Evolutionary conservation across 225 moss, liverwort and hornwort genomes (phyloP).

Genomic region (Rhytidiadelphus loreus): DNA sequence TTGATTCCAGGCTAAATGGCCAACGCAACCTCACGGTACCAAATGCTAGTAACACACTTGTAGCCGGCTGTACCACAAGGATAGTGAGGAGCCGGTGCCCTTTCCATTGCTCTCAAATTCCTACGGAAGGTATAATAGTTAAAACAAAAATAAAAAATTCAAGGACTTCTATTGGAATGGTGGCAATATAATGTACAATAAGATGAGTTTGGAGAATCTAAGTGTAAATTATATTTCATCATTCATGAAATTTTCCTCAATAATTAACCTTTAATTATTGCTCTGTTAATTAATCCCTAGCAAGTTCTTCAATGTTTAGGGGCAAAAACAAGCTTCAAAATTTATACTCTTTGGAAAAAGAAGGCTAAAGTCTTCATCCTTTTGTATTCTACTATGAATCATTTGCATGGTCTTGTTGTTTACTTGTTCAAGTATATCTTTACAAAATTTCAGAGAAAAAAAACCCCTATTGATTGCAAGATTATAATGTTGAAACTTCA

Average conservation of each 20-base stretch:
- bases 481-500: background rate
- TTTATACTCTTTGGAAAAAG: background rate
- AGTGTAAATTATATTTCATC: background rate
- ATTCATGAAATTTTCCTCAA: too few relatives aligned
- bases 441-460: fast-evolving
- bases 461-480: fast-evolving
- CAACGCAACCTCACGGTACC: background rate
- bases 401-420: too few relatives aligned
- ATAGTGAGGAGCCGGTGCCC: background rate
- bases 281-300: too few relatives aligned
- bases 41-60: background rate
- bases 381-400: background rate
- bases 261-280: background rate
- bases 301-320: background rate
- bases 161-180: background rate
- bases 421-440: background rate
- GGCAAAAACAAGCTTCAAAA: background rate
- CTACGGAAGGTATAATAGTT: background rate
- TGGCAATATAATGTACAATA: background rate
- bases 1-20: background rate
- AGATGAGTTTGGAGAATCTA: background rate
- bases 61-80: background rate
- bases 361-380: background rate
- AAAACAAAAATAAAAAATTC: background rate
- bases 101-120: background rate